phyloP scores from a whole-genome alignment of 345 rosid genomes.

The Geranium rotundifolium region DNA sequence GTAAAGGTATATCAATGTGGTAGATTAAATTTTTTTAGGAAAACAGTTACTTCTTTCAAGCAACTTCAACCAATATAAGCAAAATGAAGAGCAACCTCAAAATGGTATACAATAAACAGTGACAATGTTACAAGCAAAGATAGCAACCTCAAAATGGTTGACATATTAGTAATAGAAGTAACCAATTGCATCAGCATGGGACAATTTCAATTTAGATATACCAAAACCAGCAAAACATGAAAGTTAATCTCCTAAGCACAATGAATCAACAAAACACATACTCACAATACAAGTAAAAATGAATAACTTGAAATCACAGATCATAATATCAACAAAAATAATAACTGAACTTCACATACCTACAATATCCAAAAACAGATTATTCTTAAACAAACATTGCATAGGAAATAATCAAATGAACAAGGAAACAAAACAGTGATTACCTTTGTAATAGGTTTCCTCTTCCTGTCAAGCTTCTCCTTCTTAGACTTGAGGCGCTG shows the following conservation, averaged over 20 bases:
- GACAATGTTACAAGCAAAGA: no score
- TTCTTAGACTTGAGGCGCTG: slow-evolving; percentile 87
- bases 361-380: neutral
- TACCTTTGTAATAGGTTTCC: slow-evolving; percentile 69
- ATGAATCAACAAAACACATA: neutral
- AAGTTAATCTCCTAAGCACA: no score
- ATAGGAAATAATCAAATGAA: neutral
- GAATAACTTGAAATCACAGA: neutral
- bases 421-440: neutral
- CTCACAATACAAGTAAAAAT: neutral
- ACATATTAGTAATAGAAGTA: no score
- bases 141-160: no score
- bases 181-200: no score
- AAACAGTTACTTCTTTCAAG: no score
- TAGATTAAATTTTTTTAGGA: no score
- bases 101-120: no score
- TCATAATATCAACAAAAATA: neutral
- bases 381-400: neutral
- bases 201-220: no score
- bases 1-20: no score
- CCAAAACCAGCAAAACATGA: neutral
- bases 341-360: neutral
- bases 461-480: slow-evolving; percentile 93
- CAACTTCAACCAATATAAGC: no score
- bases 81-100: no score